Evolutionary conservation across 2,329 filamentous ascomycete species (phyloP).

Genomic region (Colletotrichum sansevieriae): DNA sequence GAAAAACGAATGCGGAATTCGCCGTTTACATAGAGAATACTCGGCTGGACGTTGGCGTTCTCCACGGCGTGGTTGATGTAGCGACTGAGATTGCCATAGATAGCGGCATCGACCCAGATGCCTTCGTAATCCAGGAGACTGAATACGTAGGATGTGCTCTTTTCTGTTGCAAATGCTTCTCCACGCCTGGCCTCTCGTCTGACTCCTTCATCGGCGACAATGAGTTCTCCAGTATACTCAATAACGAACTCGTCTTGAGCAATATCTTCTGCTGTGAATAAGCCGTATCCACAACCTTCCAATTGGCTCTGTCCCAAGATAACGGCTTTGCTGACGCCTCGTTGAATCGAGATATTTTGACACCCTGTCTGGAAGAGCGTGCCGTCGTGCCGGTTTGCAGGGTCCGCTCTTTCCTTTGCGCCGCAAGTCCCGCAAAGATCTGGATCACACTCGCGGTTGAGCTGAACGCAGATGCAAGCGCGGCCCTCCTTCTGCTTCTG

Average conservation of each 20-base stretch:
- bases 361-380: slow-evolving; percentile 71
- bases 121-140: slow-evolving; percentile 71
- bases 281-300: slow-evolving; percentile 77
- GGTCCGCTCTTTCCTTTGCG: slow-evolving; percentile 76
- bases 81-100: slow-evolving; percentile 83
- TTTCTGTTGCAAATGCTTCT: slow-evolving; percentile 71
- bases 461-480: slow-evolving; percentile 77
- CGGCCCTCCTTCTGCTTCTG: slow-evolving; percentile 66
- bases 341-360: slow-evolving; percentile 79
- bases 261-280: slow-evolving; percentile 79
- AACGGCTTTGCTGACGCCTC: slow-evolving; percentile 73
- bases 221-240: slow-evolving; percentile 85
- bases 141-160: slow-evolving; percentile 74
- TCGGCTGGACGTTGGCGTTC: slow-evolving; percentile 69
- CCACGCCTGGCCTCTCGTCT: slow-evolving; percentile 73
- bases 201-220: slow-evolving; percentile 77
- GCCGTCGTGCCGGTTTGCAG: slow-evolving; percentile 73
- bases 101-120: slow-evolving; percentile 80
- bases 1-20: slow-evolving; percentile 83
- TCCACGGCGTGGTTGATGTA: slow-evolving; percentile 84
- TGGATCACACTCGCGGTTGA: slow-evolving; percentile 85
- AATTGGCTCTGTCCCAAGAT: slow-evolving; percentile 79
- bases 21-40: slow-evolving; percentile 79
- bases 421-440: slow-evolving; percentile 80
- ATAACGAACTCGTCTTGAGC: slow-evolving; percentile 79